Evolutionary conservation across 1,139 yeast genomes (phyloP), one percentile per base, ranked within the genome.

Genomic region (Debaryomyces fabryi): DNA sequence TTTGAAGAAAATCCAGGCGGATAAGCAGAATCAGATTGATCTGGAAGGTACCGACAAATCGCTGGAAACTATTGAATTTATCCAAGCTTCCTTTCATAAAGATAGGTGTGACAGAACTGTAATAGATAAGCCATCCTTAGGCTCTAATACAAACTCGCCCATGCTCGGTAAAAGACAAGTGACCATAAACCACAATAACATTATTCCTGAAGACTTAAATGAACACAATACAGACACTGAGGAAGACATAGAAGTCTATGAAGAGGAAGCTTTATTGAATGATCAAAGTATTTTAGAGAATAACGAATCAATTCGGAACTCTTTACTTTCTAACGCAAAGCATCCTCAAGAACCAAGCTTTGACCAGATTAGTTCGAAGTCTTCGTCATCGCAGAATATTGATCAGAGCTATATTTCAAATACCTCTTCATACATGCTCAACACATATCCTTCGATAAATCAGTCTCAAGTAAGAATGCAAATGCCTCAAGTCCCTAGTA

Each of bases 61-160:
- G 6, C 45, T 50, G 41, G 54, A 52, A 39, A 57, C 52, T n/a
- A 53, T 62, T 44, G 50, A 51, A 39, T 63, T 62, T 48, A 51
- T 42, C 6, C 45, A 44, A 5, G 64, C 61, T 2, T 42, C 50
- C 9, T 74, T 75, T 51, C 64, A 59, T 32, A 67, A 62, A 44
- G 80, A 75, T 54, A 55, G 78, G 46, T 72, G 78, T 58, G 77
- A 72, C 38, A 62, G 57, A 52, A 63, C 70, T 9, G 42, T 44
- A 6, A 44, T 60, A 16, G 61, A 52, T 49, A 46, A 44, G 38
- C 36, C 44, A 38, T 42, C 39, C 33, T 12, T 45, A 23, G 38
- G 33, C 37, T 27, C 51, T 6, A 23, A 16, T 10, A 25, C 34
- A 5, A 39, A 41, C 36, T 40, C 48, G 9, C 36, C 44, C 6